phyloP scores from a whole-genome alignment of 2,329 filamentous ascomycete species.

The Paracoccidioides brasiliensis region DNA sequence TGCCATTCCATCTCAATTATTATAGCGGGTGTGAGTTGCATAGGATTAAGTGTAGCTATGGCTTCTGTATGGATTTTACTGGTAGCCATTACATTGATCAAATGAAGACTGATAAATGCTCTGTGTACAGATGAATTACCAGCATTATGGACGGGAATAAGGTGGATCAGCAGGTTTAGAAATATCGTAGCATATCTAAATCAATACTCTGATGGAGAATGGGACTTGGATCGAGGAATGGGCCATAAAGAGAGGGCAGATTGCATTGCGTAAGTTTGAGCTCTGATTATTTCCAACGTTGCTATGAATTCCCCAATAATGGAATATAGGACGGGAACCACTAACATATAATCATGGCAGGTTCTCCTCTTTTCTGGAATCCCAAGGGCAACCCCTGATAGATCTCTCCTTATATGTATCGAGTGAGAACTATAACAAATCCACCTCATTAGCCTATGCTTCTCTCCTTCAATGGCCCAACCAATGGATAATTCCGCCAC shows the following conservation, averaged over 20 bases:
- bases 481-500: constrained; percentile 72
- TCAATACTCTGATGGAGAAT: constrained; percentile 34
- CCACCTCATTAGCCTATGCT: constrained; percentile 70
- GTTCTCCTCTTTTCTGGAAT: constrained; percentile 55
- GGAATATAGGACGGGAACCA: neutral
- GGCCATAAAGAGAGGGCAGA: constrained; percentile 34
- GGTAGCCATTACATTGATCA: neutral
- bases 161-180: constrained; percentile 41
- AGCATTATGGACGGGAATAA: constrained; percentile 41
- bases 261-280: constrained; percentile 35
- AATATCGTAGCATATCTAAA: constrained; percentile 42
- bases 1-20: too few species aligned
- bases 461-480: constrained; percentile 70
- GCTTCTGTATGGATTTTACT: too few species aligned
- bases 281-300: neutral
- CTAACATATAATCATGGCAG: constrained; percentile 11
- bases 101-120: neutral
- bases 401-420: constrained; percentile 85
- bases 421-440: constrained; percentile 67
- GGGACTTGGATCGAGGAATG: constrained; percentile 36
- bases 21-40: too few species aligned
- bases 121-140: constrained; percentile 40
- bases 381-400: constrained; percentile 62
- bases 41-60: too few species aligned
- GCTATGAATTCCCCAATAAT: neutral